Evolutionary conservation across 148 eudicot species (phyloP), one percentile per base, ranked within the genome.

Genomic region (Cornus kousa): DNA sequence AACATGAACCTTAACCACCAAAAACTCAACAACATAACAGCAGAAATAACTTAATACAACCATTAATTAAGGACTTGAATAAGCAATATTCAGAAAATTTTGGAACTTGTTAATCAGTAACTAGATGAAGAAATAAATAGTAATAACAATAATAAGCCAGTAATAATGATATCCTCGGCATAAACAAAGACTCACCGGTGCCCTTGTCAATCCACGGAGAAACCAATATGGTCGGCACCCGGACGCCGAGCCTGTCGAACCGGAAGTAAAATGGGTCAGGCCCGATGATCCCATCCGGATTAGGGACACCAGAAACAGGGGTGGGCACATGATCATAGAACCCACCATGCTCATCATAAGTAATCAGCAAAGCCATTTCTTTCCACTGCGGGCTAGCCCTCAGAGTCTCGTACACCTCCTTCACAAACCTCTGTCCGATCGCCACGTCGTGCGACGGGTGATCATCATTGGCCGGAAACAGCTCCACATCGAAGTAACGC

Each of bases 331-430:
- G 98, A 85, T 94, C 98, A 81, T 82, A 94, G 72, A 94, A 94
- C 78, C 98, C 98, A 74, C 98, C 98, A 83, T 94, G 98, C 74
- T 94, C 98, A 84, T 94, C 98, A 62, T 94, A 94, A 7, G 98
- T 94, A 35, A 94, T 89, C 84, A 94, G 80, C 65, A 94, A 57
- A 13, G 97, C 98, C 97, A 92, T 89, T 68, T 94, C 98, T 59
- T 92, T 87, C 98, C 98, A 94, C 79, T 94, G 98, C 5, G 97
- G 97, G 68, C 98, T 94, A 10, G 85, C 85, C 81, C 98, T 88
- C 65, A 94, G 82, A 5, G 82, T 85, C 90, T 94, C 98, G 22
- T 94, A 94, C 28, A 94, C 98, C 84, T 94, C 98, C 92, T 94
- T 94, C 77, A 94, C 98, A 82, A 94, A 94, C 82, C 55, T 86